Base-by-base conservation (phyloP, 2,329 filamentous ascomycete species). In the Grosmannia serpens region DNA sequence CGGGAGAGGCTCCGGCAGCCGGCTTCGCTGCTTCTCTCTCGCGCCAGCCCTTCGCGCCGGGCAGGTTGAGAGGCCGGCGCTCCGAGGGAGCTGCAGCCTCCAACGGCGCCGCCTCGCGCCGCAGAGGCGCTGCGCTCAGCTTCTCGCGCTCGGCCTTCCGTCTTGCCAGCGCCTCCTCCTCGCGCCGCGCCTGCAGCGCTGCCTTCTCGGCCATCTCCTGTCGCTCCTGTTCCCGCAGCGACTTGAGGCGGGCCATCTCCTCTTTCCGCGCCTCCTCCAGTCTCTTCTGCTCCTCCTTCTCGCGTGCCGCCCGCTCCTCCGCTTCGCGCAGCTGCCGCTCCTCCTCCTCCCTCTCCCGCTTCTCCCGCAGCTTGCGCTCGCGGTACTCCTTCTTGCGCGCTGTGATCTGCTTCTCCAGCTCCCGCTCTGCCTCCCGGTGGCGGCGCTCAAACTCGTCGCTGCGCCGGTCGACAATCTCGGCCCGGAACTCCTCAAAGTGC, bases 371-470 rank as follows among this genome's bases (percentile, higher is more conserved):
- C 71, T 87, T 86, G 65, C 85, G 84, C 69, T 96, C 92, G 66
- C 88, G 86, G 68, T 88, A 84, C 71, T 96, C 91, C 80, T 90
- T 92, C 75, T 91, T 86, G 68, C 94, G 89, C 64, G 85, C 82
- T 46, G 86, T 83, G 74, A 96, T 95, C 77, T 95, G 90, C 73
- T 87, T 88, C 77, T 97, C 89, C 60, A 97, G 82, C 70, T 99
- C 94, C 64, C 87, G 85, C 78, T 97, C 91, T 35, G 94, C 94
- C 68, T 89, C 86, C 71, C 88, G 91, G 69, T 89, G 89, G 64
- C 91, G 88, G 77, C 88, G 92, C 80, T 97, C 94, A 66, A 97
- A 99, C 73, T 97, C 91, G 66, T 95, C 88, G 69, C 90, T 89
- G 66, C 92, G 89, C 69, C 90, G 87, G 72, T 94, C 87, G 62